Base-by-base conservation (phyloP, 768 basidiomycete species). In the Auricularia cornea region DNA sequence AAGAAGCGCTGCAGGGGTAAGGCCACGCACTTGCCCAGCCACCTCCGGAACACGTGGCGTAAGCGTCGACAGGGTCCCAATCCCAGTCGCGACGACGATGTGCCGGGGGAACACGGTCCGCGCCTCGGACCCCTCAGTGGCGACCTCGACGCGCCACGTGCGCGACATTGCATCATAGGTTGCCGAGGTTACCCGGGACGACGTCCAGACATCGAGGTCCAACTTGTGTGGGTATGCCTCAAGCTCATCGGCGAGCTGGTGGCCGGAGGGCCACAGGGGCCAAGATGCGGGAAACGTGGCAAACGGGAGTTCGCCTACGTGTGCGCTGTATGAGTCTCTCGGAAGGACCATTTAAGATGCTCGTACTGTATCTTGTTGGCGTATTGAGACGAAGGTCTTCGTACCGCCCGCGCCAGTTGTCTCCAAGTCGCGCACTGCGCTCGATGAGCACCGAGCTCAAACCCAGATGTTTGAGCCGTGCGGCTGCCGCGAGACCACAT, bases 161-260 rank as follows among this genome's bases (percentile, higher is more conserved):
- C 44, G 44, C 16, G 44, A 18, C 11, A 2, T 18, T 6, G 44
- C 10, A 20, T 48, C 44, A 48, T 20, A 48, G 20, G 20, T 20
- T 20, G 44, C 44, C 16, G 44, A 48, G 20, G 23, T 23, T 18
- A 48, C 6, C 10, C 6, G 23, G 6, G 44, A 16, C 10, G 29
- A 51, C n/a, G 63, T 64, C 59, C 63, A 64, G 32, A 61, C 63
- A 14, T 54, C 32, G 6, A 64, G 63, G 35, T 61, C 63, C 14
- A 64, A 51, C 31, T 35, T 33, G 23, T 57, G 51, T 18, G 32
- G 60, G 23, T 64, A 64, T 23, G 26, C 11, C 35, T 64, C 63
- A 28, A 64, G 48, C 60, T 48, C 44, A 18, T 48, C 44, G 44
- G 44, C 44, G 11, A 48, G 44, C 23, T 8, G 11, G 6, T 48